These are phyloP conservation scores for Magnolia changhungtana DNA, from an alignment of 164 flowering plant genomes.

Conservation along the genomic window DNA sequence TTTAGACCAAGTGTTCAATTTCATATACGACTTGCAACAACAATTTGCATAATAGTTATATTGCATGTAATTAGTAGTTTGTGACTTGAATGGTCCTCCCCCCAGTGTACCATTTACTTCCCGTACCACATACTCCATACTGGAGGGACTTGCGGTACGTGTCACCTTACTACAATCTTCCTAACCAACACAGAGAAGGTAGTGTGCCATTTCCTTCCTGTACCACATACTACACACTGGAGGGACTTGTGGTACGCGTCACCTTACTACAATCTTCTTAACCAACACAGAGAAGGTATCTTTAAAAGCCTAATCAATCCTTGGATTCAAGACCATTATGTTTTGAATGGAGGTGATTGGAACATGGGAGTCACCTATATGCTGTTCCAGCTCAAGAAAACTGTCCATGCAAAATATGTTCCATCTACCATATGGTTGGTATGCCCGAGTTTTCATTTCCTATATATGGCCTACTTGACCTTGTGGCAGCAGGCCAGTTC, in stretches of 20 bases:
- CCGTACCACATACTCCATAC: neutral
- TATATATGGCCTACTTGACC: neutral
- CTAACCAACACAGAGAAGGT: neutral
- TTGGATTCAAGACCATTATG: neutral
- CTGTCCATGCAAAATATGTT: neutral
- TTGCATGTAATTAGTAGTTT: no score
- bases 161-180: neutral
- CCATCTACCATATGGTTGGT: neutral
- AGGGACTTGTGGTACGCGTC: neutral
- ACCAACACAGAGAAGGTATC: neutral
- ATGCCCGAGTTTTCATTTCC: neutral
- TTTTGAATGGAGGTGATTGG: neutral
- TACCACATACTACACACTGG: neutral
- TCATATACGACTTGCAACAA: no score
- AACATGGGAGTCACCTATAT: neutral
- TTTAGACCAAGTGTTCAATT: no score
- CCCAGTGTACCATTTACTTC: neutral
- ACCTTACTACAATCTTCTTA: neutral
- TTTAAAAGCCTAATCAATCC: neutral
- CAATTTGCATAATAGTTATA: no score
- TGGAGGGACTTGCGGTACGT: neutral
- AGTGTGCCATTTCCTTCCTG: neutral
- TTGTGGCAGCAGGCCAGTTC: neutral
- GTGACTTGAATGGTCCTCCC: no score
- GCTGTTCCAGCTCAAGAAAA: neutral